These are phyloP conservation scores for Botrytis galanthina DNA, from an alignment of 2,329 filamentous ascomycete species.

Conservation along the genomic window DNA sequence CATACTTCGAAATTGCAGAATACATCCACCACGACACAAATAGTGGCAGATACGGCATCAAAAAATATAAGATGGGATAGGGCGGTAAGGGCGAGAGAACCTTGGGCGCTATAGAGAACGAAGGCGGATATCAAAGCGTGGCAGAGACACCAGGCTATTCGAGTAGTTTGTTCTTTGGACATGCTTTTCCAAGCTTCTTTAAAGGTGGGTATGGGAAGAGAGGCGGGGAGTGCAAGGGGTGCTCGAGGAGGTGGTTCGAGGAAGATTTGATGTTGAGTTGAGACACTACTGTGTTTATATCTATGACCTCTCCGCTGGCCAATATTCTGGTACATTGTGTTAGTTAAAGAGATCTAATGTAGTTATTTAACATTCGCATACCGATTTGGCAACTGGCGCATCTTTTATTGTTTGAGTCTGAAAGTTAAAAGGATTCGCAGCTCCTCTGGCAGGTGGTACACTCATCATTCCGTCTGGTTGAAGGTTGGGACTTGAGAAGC, in stretches of 20 bases:
- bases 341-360: background rate
- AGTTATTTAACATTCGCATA: constrained; percentile 44
- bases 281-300: constrained; percentile 96
- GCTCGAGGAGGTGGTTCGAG: constrained; percentile 84
- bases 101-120: constrained; percentile 81
- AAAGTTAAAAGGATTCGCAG: constrained; percentile 85
- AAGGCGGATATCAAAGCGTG: constrained; percentile 81
- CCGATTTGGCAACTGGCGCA: constrained; percentile 69
- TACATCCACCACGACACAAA: constrained; percentile 90
- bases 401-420: constrained; percentile 77
- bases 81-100: constrained; percentile 86
- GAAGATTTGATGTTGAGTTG: constrained; percentile 86
- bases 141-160: constrained; percentile 85
- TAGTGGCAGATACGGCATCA: constrained; percentile 85
- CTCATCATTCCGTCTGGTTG: constrained; percentile 38
- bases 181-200: constrained; percentile 87
- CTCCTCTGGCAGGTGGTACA: constrained; percentile 31
- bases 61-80: constrained; percentile 93
- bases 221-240: constrained; percentile 84
- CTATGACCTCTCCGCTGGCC: constrained; percentile 92
- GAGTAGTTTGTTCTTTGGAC: constrained; percentile 79
- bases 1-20: constrained; percentile 97
- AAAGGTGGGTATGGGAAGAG: constrained; percentile 85
- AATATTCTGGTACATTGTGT: constrained; percentile 61
- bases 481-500: constrained; percentile 25